Evolutionary conservation across 257 asterid species (phyloP), one percentile per base, ranked within the genome.

Genomic region (Nicotiana noctiflora): DNA sequence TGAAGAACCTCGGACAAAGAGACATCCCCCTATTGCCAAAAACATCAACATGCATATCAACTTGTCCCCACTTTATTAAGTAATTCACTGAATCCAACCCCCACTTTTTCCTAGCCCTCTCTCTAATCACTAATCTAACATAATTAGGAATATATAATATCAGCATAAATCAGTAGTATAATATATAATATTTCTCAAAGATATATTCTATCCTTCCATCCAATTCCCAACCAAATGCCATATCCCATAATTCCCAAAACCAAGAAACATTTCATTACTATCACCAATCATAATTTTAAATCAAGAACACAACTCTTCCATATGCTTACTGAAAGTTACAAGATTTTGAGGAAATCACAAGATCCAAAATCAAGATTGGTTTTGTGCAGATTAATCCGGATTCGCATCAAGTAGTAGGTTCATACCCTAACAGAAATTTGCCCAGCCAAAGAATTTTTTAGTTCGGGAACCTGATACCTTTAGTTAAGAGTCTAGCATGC

Each of bases 71-170:
- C 80, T 79, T 82, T 51, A 53, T 31, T 56, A 6, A 12, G 13
- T 19, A 66, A 84, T 84, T 76, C 89, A 86, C 76, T 84, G 87
- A 86, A 86, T 76, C 84, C 85, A 77, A 21, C 81, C 74, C 57
- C 25, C n/a, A 1, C 27, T 25, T 25, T 25, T 23, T 2, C 15
- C 19, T 0, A 2, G 4, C 64, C 18, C 10, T 10, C 17, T 17
- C 46, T 57, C 59, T 53, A 52, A 53, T 46, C 3, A 8, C 44
- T 34, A 34, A 77, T 63, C 59, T 66, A 53, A 70, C 23, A 66
- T 11, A 62, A 5, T 8, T 44, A 59, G 18, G 40, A 32, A 77
- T 21, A 12, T 61, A 63, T 79, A 40, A 40, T 21, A 9, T 2
- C 6, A 70, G 32, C 21, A 46, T 13, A 21, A 72, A 21, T 23